Percentiles rank a stretch among this genome's conserved stretches.
phyloP scores from a whole-genome alignment of 1,284 basidiomycete species.

The Sanghuangporus weigelae region DNA sequence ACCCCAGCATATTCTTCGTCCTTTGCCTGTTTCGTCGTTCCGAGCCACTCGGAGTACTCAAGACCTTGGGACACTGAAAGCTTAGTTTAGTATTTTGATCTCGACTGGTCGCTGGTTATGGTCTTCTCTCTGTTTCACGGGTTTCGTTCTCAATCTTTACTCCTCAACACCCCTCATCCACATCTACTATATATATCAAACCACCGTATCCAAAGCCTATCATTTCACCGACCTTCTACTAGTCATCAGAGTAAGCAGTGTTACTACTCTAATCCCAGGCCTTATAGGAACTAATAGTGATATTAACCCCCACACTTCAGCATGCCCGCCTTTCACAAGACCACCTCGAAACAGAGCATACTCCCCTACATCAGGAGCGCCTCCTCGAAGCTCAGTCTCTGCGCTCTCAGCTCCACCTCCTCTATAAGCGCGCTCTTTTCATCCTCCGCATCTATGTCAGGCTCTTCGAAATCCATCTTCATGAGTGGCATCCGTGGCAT shows the following conservation, averaged over 20 bases:
- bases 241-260: neutral
- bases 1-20: too few relatives aligned
- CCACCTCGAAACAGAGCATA: neutral
- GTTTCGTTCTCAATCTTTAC: neutral
- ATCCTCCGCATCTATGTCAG: neutral
- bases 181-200: neutral
- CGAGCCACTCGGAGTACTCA: too few relatives aligned
- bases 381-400: constrained; percentile 14
- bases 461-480: constrained; percentile 6
- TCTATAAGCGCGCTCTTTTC: constrained; percentile 12
- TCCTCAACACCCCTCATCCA: neutral
- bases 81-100: neutral
- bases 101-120: neutral
- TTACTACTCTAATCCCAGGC: neutral
- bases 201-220: neutral
- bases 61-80: neutral
- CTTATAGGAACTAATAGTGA: neutral
- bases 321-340: constrained; percentile 15
- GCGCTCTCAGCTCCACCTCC: constrained; percentile 13
- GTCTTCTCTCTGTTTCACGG: neutral
- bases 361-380: constrained; percentile 11
- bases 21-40: too few relatives aligned
- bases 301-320: neutral
- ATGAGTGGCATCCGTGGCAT: constrained; percentile 1
- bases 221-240: neutral